phyloP scores from a whole-genome alignment of 805 yeast species.

The Schwanniomyces polymorphus region DNA sequence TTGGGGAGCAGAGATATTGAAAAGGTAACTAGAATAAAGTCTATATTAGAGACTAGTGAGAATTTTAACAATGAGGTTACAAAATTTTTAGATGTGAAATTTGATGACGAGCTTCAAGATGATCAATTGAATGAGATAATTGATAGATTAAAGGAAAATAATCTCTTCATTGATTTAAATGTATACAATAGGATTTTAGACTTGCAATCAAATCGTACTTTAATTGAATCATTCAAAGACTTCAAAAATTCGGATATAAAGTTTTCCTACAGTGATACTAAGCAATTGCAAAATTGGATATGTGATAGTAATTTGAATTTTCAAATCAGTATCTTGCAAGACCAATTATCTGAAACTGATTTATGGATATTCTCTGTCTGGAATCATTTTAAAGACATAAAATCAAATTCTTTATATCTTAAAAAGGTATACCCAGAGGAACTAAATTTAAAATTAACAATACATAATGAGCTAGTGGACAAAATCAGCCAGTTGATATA shows the following conservation, averaged over 20 bases:
- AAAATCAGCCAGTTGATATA: conserved; percentile 16
- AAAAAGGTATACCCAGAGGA: conserved; percentile 13
- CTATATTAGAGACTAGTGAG: conserved; percentile 24
- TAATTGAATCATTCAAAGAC: conserved; percentile 12
- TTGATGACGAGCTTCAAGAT: conserved; percentile 18
- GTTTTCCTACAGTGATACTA: conserved; percentile 20
- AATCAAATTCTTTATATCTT: conserved; percentile 9
- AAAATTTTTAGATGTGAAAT: conserved; percentile 15
- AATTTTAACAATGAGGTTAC: conserved; percentile 16
- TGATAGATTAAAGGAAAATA: conserved; percentile 23
- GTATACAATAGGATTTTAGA: conserved; percentile 28
- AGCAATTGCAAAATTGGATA: conserved; percentile 20
- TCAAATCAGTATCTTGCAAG: conserved; percentile 11
- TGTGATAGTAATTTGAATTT: conserved; percentile 19
- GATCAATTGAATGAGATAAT: conserved; percentile 22
- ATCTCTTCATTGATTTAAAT: conserved; percentile 24
- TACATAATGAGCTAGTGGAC: conserved; percentile 18
- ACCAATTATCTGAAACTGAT: conserved; percentile 16
- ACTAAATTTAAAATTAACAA: conserved; percentile 15
- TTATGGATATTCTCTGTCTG: conserved; percentile 20
- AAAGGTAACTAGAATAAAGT: conserved; percentile 24
- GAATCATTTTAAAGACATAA: conserved; percentile 11
- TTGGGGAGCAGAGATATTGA: conserved; percentile 33
- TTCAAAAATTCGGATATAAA: neutral
- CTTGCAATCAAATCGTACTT: conserved; percentile 19